Evolutionary conservation across 2,329 filamentous ascomycete species (phyloP), one percentile per base, ranked within the genome.

Genomic region (Penicillium sp.): DNA sequence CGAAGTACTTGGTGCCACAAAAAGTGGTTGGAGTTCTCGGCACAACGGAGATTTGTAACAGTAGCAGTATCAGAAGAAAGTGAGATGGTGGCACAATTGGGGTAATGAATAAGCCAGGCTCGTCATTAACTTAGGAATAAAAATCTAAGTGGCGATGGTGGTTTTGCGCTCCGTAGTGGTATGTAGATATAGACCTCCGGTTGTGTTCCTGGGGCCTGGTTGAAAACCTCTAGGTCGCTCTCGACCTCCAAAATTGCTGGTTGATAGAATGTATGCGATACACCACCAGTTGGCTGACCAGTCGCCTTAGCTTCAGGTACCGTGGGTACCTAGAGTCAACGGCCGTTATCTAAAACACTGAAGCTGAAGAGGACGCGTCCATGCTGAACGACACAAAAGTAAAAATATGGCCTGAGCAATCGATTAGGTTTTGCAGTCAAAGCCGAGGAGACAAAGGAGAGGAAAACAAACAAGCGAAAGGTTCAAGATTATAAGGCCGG

Each of bases 221-320:
- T 41, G 11, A 41, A 13, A 41, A 3, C 13, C 13, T 38, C 35
- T 5, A 41, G 35, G 15, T 41, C 35, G 35, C 4, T 41, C 11
- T 41, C 35, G 13, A 41, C 17, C 35, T 15, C 13, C 35, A 41
- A 15, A 15, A 41, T 15, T 15, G 3, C 11, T 41, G 35, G 35
- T 50, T 9, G 53, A 46, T 51, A 44, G 48, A 53, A 35, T 58
- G 55, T 50, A 56, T 61, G 59, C 57, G 52, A 65, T 52, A 59
- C 56, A 62, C 62, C 51, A 61, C 51, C 38, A 53, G 54, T 49
- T 31, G 48, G 31, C 44, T 62, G 30, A 19, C 45, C 64, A 61
- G 51, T 58, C 47, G 52, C 49, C 60, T 57, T 63, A 46, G 60
- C 58, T 61, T 59, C 61, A 68, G 58, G 63, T 64, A 64, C 64